Evolutionary conservation across 139 green algal genomes (phyloP).

Genomic region (Chlamydomonas schloesseri): DNA sequence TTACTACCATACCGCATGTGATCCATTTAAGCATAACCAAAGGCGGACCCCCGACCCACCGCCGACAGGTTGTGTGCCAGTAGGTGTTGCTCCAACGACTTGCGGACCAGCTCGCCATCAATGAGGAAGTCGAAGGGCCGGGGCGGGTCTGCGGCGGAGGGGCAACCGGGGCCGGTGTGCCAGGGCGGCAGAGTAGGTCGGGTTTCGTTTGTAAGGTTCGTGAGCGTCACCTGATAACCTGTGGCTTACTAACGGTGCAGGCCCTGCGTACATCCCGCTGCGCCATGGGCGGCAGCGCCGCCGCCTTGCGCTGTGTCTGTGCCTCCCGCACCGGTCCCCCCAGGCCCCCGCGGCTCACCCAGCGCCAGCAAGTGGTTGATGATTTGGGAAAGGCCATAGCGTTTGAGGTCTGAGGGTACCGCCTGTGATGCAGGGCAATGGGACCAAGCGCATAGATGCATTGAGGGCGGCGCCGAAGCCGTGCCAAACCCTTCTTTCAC

Average conservation of each 20-base stretch:
- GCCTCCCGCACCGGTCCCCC: background rate
- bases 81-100: slow-evolving; percentile 86
- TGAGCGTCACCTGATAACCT: background rate
- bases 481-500: background rate
- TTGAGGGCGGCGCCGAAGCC: background rate
- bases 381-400: slow-evolving; percentile 95
- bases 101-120: slow-evolving; percentile 87
- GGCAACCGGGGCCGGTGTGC: too few relatives aligned
- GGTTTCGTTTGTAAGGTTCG: background rate
- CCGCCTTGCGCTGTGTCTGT: too few relatives aligned
- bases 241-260: background rate
- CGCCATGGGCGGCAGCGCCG: too few relatives aligned
- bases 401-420: slow-evolving; percentile 88
- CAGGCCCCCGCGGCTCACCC: slow-evolving; percentile 59
- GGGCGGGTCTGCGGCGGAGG: slow-evolving; percentile 70
- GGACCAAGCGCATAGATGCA: background rate
- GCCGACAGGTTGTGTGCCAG: slow-evolving; percentile 79
- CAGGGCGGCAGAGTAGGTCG: background rate
- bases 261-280: too few relatives aligned
- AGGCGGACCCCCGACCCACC: slow-evolving; percentile 69
- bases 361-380: slow-evolving; percentile 94
- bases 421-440: slow-evolving; percentile 62
- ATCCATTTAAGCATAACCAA: too few relatives aligned
- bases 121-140: slow-evolving; percentile 97
- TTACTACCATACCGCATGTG: too few relatives aligned